Percentiles rank a stretch among this genome's conserved stretches.
Evolutionary conservation across 106 monocot genomes (phyloP).

Genomic region (Chionographis japonica): DNA sequence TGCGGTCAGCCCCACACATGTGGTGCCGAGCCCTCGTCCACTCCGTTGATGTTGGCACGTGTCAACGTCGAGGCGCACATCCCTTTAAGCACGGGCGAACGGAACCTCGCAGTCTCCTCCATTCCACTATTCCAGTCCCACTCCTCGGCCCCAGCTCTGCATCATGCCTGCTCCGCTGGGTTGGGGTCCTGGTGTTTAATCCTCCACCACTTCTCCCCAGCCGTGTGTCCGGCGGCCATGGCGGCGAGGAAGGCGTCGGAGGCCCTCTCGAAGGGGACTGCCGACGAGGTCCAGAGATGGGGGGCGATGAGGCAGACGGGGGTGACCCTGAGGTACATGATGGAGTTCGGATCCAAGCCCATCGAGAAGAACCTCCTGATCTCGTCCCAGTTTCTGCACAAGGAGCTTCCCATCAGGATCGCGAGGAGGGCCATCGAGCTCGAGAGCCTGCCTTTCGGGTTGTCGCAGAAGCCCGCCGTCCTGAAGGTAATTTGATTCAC

Average conservation of each 20-base stretch:
- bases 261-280: conserved; percentile 24
- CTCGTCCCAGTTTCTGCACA: conserved; percentile 86
- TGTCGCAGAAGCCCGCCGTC: conserved; percentile 74
- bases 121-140: too few species aligned
- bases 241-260: conserved; percentile 60
- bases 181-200: too few species aligned
- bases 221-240: conserved; percentile 4
- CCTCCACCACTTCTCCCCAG: too few species aligned
- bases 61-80: too few species aligned
- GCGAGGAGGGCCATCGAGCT: conserved; percentile 78
- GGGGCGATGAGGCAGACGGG: conserved; percentile 84
- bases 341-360: conserved; percentile 83
- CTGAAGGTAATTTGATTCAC: conserved; percentile 44
- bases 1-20: too few species aligned
- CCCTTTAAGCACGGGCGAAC: too few species aligned
- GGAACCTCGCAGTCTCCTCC: too few species aligned
- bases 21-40: too few species aligned
- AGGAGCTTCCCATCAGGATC: conserved; percentile 81
- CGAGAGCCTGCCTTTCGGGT: conserved; percentile 67
- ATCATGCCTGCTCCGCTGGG: too few species aligned
- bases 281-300: conserved; percentile 76
- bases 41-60: too few species aligned
- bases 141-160: too few species aligned
- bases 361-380: conserved; percentile 50
- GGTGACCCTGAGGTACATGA: conserved; percentile 84